Evolutionary conservation across 495 filamentous ascomycete species (phyloP).

Genomic region (Penicillium longicatenatum): DNA sequence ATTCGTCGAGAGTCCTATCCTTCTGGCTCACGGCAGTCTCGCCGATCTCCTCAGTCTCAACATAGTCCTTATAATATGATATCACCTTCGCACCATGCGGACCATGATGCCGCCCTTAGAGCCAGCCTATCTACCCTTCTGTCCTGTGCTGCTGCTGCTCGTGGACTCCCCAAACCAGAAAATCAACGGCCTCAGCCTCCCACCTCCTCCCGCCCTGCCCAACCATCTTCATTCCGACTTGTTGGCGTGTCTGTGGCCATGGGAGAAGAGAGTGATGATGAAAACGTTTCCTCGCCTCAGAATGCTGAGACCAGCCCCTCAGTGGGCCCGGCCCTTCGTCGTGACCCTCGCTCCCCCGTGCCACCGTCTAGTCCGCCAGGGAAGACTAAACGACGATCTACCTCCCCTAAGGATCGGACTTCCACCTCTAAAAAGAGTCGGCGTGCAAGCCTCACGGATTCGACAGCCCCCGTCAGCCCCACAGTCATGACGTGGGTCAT

Average conservation of each 20-base stretch:
- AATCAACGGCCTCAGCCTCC: conserved; percentile 33
- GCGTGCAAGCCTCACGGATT: conserved; percentile 33
- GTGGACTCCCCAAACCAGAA: conserved; percentile 70
- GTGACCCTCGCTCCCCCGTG: conserved; percentile 25
- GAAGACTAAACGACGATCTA: conserved; percentile 54
- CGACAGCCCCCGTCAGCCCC: conserved; percentile 45
- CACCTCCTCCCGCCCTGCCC: conserved; percentile 23
- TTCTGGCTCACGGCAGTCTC: conserved; percentile 32
- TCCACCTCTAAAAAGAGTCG: conserved; percentile 58
- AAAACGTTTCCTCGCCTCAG: conserved; percentile 12
- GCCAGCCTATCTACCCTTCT: conserved; percentile 93
- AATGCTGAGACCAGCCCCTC: conserved; percentile 26
- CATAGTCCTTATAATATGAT: conserved; percentile 63
- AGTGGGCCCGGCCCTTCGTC: conserved; percentile 21
- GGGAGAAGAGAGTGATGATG: conserved; percentile 44
- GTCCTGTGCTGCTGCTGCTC: conserved; percentile 85
- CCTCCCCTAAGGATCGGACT: conserved; percentile 55
- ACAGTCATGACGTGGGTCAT: conserved; percentile 90
- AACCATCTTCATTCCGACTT: conserved; percentile 52
- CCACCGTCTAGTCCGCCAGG: conserved; percentile 25
- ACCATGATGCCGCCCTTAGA: conserved; percentile 90
- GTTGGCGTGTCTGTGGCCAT: conserved; percentile 77
- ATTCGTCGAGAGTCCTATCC: conserved; percentile 42
- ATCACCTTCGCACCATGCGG: conserved; percentile 75
- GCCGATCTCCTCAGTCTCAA: conserved; percentile 30